Evolutionary conservation across 352 stramenopile genomes (phyloP).

Genomic region (Phytophthora pistaciae): DNA sequence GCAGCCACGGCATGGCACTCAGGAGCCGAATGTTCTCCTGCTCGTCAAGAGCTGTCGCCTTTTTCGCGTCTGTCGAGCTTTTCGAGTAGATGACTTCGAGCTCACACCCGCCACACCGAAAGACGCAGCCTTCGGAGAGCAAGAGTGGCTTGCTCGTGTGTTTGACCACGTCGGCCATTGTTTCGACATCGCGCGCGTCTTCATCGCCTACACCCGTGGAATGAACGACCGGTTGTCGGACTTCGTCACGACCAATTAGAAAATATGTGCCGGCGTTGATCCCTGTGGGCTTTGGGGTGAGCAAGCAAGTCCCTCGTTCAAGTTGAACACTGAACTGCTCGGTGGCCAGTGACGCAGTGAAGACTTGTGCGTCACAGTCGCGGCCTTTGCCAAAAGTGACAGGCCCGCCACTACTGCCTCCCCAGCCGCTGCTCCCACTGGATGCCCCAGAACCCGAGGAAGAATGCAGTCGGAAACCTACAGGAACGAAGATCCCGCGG

Average conservation of each 20-base stretch:
- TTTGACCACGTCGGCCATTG: constrained; percentile 50
- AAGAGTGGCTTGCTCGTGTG: constrained; percentile 79
- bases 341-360: constrained; percentile 60
- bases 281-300: constrained; percentile 62
- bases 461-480: constrained; percentile 61
- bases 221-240: constrained; percentile 1
- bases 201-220: background rate
- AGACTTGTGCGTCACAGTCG: constrained; percentile 66
- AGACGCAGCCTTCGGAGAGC: constrained; percentile 72
- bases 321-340: constrained; percentile 79
- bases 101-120: constrained; percentile 66
- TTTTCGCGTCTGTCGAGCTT: constrained; percentile 6
- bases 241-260: constrained; percentile 59
- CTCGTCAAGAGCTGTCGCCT: constrained; percentile 38
- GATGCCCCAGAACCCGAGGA: constrained; percentile 37
- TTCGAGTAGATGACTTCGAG: constrained; percentile 76
- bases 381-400: constrained; percentile 71
- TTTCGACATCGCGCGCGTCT: background rate
- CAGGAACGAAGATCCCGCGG: constrained; percentile 55
- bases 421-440: constrained; percentile 32
- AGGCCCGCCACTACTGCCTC: constrained; percentile 38
- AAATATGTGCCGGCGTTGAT: constrained; percentile 83
- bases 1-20: constrained; percentile 63
- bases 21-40: constrained; percentile 54
- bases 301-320: constrained; percentile 61